These are phyloP conservation scores for Chlorella sp. DNA, from an alignment of 139 green algal genomes.

Conservation along the genomic window DNA sequence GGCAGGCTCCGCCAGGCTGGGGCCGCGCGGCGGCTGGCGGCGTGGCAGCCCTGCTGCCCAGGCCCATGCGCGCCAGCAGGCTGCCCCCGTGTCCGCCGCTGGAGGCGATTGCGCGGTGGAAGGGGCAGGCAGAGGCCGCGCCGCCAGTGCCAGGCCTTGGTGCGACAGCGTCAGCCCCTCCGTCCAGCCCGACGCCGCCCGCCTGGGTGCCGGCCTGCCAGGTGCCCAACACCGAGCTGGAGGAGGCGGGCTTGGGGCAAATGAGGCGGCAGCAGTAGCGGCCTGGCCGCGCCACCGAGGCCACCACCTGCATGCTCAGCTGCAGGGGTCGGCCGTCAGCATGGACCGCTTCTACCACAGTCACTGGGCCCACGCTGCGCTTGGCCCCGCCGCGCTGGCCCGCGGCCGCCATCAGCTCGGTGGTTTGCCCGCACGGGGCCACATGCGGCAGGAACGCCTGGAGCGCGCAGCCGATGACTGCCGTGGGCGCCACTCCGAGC, in stretches of 20 bases:
- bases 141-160: neutral
- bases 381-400: slow-evolving; percentile 16
- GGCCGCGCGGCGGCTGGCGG: neutral
- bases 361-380: slow-evolving; percentile 2
- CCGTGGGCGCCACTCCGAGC: neutral
- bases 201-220: too few species aligned
- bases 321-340: slow-evolving; percentile 1
- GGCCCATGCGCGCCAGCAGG: slow-evolving; percentile 9
- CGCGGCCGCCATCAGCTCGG: slow-evolving; percentile 8
- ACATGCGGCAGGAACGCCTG: slow-evolving; percentile 8
- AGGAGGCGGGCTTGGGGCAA: neutral
- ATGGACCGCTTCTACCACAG: neutral
- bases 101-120: slow-evolving; percentile 6
- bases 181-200: too few species aligned
- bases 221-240: neutral
- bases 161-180: too few species aligned
- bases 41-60: neutral
- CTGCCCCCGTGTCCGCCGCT: slow-evolving; percentile 4
- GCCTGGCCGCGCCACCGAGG: neutral
- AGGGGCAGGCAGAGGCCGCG: neutral
- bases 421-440: neutral
- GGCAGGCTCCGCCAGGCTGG: neutral
- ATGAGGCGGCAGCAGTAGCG: neutral
- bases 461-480: neutral
- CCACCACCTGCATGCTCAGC: slow-evolving; percentile 8